Conservation (phyloP, 1,284 basidiomycete species). For the Ceratobasidium theobromae region DNA sequence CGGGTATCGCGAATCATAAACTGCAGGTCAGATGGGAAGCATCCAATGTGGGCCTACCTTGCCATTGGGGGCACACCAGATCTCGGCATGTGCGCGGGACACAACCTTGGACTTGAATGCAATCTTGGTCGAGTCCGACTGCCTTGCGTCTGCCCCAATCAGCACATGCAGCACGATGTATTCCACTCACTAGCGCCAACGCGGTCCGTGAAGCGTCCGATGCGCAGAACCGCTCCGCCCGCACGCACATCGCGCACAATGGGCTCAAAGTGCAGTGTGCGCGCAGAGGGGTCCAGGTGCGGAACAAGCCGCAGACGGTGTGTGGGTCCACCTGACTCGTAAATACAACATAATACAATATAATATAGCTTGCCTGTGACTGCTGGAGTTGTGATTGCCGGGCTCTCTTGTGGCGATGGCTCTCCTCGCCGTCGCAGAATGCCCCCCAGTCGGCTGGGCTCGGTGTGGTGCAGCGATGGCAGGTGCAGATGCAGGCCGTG, state of each 20-base stretch:
- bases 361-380: background rate
- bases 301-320: constrained; percentile 81
- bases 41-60: constrained; percentile 46
- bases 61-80: constrained; percentile 70
- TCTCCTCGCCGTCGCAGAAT: constrained; percentile 22
- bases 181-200: constrained; percentile 54
- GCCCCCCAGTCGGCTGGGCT: constrained; percentile 5
- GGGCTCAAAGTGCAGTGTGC: constrained; percentile 90
- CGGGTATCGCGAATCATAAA: constrained; percentile 94
- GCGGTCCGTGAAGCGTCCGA: constrained; percentile 89
- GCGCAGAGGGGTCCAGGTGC: constrained; percentile 79
- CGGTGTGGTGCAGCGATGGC: constrained; percentile 15
- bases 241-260: constrained; percentile 81
- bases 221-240: constrained; percentile 71
- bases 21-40: constrained; percentile 39
- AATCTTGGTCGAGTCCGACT: constrained; percentile 76
- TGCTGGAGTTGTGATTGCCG: background rate
- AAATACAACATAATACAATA: background rate
- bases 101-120: constrained; percentile 98
- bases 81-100: constrained; percentile 90
- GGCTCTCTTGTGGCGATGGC: background rate
- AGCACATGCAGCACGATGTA: constrained; percentile 27
- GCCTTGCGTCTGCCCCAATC: constrained; percentile 59
- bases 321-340: constrained; percentile 24
- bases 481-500: constrained; percentile 2